A percentile compares a stretch with the other conserved stretches of the same genome.
Conservation (phyloP, 768 basidiomycete genomes). For the Boletus bicolor region DNA sequence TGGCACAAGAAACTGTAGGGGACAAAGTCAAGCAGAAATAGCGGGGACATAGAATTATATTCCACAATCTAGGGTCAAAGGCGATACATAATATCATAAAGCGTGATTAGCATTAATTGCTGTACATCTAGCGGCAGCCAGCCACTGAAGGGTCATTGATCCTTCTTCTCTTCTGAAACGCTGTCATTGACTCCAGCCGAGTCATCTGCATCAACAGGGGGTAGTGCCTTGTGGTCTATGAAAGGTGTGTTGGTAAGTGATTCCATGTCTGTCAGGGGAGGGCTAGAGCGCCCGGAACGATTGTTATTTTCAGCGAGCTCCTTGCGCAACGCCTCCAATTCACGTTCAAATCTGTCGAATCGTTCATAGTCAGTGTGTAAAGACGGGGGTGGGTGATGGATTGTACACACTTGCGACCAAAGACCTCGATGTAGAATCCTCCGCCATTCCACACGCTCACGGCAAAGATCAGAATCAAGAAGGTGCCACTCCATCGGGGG, state of each 20-base stretch:
- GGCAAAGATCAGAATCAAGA: constrained; percentile 75
- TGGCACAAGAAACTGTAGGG: background rate
- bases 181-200: constrained; percentile 11
- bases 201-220: constrained; percentile 12
- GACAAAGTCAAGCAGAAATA: background rate
- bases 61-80: constrained; percentile 2
- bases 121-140: constrained; percentile 6
- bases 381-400: background rate
- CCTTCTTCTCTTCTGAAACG: constrained; percentile 26
- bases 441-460: constrained; percentile 96
- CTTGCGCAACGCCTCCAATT: constrained; percentile 85
- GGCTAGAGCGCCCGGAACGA: constrained; percentile 54
- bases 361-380: constrained; percentile 6
- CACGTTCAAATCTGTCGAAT: constrained; percentile 76
- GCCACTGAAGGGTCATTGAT: constrained; percentile 19
- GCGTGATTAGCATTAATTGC: background rate
- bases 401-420: constrained; percentile 83
- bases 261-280: constrained; percentile 44
- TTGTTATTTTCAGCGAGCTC: constrained; percentile 74
- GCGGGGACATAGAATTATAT: background rate
- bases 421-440: constrained; percentile 94
- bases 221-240: constrained; percentile 23
- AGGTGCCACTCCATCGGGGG: constrained; percentile 70
- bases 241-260: constrained; percentile 37
- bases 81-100: constrained; percentile 14